phyloP scores from a whole-genome alignment of 805 yeast species.

The Lipomyces yamanashiensis region DNA sequence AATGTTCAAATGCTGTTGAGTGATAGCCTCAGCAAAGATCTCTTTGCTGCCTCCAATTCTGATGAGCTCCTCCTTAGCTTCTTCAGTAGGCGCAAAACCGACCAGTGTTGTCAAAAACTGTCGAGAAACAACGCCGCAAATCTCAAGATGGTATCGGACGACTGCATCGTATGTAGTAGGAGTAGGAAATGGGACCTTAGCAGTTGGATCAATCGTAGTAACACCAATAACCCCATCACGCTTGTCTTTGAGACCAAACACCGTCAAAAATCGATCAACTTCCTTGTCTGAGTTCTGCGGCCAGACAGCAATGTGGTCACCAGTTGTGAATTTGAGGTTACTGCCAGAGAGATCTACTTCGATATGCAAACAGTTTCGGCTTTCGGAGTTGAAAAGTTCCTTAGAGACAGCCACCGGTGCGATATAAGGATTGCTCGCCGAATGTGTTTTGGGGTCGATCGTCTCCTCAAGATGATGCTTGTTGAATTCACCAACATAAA shows the following conservation, averaged over 20 bases:
- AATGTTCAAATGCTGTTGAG: constrained; percentile 64
- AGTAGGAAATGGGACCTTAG: constrained; percentile 50
- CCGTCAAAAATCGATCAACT: constrained; percentile 64
- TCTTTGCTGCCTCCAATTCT: constrained; percentile 69
- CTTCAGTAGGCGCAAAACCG: constrained; percentile 77
- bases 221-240: constrained; percentile 63
- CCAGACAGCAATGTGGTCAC: constrained; percentile 96
- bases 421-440: constrained; percentile 78
- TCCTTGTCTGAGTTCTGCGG: constrained; percentile 84
- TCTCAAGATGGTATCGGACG: constrained; percentile 84
- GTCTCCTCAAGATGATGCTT: constrained; percentile 52
- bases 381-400: constrained; percentile 67
- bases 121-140: constrained; percentile 91
- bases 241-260: constrained; percentile 62
- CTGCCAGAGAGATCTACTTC: constrained; percentile 82
- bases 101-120: constrained; percentile 75
- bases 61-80: constrained; percentile 54
- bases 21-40: constrained; percentile 67
- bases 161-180: constrained; percentile 89
- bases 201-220: constrained; percentile 64
- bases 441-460: constrained; percentile 37
- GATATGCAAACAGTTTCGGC: constrained; percentile 84
- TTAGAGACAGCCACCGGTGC: constrained; percentile 65
- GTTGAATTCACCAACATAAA: constrained; percentile 84
- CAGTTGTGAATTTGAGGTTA: constrained; percentile 84